phyloP scores from a whole-genome alignment of 2,329 filamentous ascomycete species.

The Juglanconis sp. region DNA sequence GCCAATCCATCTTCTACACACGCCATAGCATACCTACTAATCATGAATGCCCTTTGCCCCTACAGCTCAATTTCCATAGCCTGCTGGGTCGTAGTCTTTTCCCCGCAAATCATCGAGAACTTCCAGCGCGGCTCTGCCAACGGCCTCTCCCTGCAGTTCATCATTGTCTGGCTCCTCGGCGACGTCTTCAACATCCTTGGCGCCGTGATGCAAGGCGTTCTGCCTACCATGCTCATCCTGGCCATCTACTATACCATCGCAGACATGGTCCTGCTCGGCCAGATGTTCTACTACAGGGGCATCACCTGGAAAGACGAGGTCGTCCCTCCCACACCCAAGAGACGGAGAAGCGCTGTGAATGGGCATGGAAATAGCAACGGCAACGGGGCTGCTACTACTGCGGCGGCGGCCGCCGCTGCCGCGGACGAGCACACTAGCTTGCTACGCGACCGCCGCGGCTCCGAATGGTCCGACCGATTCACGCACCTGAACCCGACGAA shows the following conservation, averaged over 20 bases:
- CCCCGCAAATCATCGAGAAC: constrained; percentile 94
- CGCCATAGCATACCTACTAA: neutral
- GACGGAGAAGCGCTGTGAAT: constrained; percentile 27
- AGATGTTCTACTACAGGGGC: constrained; percentile 95
- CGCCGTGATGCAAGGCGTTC: constrained; percentile 83
- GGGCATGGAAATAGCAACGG: constrained; percentile 1
- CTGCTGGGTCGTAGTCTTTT: constrained; percentile 97
- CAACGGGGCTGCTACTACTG: constrained; percentile 27
- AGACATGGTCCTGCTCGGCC: constrained; percentile 80
- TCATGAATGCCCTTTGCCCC: neutral
- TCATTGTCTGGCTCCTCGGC: constrained; percentile 87
- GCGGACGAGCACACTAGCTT: constrained; percentile 53
- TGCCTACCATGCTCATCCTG: constrained; percentile 95
- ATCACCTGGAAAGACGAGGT: constrained; percentile 64
- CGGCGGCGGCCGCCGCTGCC: constrained; percentile 34
- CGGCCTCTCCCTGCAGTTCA: constrained; percentile 85
- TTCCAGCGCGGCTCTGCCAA: constrained; percentile 82
- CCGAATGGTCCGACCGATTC: constrained; percentile 56
- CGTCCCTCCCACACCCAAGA: constrained; percentile 36
- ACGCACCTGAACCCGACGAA: constrained; percentile 75
- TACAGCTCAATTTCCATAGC: constrained; percentile 87
- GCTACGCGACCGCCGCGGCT: constrained; percentile 48
- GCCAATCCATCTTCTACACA: neutral
- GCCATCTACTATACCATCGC: constrained; percentile 91
- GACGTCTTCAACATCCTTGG: constrained; percentile 97